Conservation (phyloP, 768 basidiomycete species). For the Boletus coccyginus region DNA sequence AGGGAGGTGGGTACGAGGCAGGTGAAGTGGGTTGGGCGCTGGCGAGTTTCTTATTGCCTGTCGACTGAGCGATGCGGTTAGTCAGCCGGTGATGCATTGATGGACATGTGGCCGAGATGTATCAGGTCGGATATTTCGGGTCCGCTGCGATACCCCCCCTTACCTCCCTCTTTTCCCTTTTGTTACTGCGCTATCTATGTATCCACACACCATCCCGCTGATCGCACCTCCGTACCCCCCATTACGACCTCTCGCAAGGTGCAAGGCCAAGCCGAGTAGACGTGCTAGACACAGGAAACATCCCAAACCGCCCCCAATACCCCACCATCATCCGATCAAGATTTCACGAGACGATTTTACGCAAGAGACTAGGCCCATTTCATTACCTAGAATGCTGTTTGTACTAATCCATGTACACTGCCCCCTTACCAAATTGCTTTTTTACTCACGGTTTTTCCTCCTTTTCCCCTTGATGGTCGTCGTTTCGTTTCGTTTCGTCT, state of each 20-base stretch:
- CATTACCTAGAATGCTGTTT: not conserved
- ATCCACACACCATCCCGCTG: not conserved
- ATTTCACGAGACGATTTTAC: constrained; percentile 5
- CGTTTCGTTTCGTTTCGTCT: not conserved
- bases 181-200: constrained; percentile 14
- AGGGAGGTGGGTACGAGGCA: constrained; percentile 21
- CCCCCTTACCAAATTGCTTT: not conserved
- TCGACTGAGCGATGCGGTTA: constrained; percentile 33
- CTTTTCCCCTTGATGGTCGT: not conserved
- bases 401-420: constrained; percentile 12
- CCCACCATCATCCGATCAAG: not conserved
- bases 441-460: not conserved
- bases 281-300: constrained; percentile 5
- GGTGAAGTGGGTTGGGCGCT: constrained; percentile 75
- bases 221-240: not conserved
- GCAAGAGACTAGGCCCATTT: not conserved
- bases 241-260: constrained; percentile 4
- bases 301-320: not conserved
- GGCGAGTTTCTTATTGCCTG: constrained; percentile 74
- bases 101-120: constrained; percentile 2
- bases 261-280: constrained; percentile 2
- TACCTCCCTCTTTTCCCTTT: not conserved
- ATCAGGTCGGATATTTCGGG: constrained; percentile 1
- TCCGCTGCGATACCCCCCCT: constrained; percentile 15
- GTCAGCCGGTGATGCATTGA: constrained; percentile 3